Evolutionary conservation across 345 rosid genomes (phyloP).

Genomic region (Ceriops decandra): DNA sequence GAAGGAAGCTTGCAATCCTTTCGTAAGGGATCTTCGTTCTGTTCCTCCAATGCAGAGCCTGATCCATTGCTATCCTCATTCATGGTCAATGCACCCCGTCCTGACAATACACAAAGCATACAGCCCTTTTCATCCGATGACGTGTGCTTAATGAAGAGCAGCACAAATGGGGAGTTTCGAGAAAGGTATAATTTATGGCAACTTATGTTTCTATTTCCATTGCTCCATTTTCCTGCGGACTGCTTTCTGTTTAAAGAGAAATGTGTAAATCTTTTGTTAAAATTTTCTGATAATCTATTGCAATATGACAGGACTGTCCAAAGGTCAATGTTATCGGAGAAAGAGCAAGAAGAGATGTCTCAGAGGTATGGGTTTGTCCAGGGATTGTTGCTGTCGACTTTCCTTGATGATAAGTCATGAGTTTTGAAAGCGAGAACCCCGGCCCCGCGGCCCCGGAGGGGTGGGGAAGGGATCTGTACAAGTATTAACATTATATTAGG

Average conservation of each 20-base stretch:
- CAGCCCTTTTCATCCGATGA: conserved; percentile 28
- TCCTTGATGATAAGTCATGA: conserved; percentile 43
- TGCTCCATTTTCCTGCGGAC: not conserved
- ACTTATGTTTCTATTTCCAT: not conserved
- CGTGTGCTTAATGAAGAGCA: conserved; percentile 31
- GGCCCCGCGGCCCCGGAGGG: too few relatives aligned
- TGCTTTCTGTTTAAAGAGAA: too few relatives aligned
- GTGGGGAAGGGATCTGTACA: not conserved
- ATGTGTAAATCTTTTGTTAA: not conserved
- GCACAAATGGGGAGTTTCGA: conserved; percentile 28
- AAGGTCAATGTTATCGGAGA: conserved; percentile 26
- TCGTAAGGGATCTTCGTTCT: conserved; percentile 54
- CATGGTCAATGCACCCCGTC: conserved; percentile 40
- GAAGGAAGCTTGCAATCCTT: conserved; percentile 68
- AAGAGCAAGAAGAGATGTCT: conserved; percentile 56
- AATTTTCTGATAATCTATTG: conserved; percentile 13
- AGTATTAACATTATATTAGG: too few relatives aligned
- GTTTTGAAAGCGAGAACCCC: conserved; percentile 3
- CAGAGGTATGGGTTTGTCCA: conserved; percentile 45
- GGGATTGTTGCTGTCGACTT: conserved; percentile 49
- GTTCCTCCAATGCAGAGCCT: conserved; percentile 54
- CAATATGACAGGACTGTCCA: conserved; percentile 33
- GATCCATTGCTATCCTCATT: conserved; percentile 73
- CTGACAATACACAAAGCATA: conserved; percentile 28
- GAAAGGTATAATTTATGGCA: conserved; percentile 34